Percentiles rank a stretch among this genome's conserved stretches.
Conservation (phyloP, 768 basidiomycete genomes). For the Rhizopogon roseolus region DNA sequence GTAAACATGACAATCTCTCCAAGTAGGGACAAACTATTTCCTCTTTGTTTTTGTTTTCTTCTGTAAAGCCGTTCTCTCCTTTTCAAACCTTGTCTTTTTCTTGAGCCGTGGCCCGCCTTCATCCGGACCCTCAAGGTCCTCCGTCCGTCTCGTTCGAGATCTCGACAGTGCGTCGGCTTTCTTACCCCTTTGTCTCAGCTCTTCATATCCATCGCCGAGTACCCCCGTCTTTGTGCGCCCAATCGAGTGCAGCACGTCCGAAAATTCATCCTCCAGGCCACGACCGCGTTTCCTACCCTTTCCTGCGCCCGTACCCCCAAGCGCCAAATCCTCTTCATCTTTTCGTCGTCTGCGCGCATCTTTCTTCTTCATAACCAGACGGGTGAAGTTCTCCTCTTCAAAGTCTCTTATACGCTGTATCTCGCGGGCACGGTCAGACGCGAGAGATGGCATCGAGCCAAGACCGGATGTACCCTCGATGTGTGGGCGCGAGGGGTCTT, state of each 20-base stretch:
- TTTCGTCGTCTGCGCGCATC: slow-evolving; percentile 64
- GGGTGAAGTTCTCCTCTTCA: slow-evolving; percentile 93
- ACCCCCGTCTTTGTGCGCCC: slow-evolving; percentile 38
- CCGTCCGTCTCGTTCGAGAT: slow-evolving; percentile 38
- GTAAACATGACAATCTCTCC: not conserved
- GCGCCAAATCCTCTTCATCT: slow-evolving; percentile 85
- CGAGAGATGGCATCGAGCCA: slow-evolving; percentile 52
- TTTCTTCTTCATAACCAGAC: slow-evolving; percentile 86
- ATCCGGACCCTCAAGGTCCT: slow-evolving; percentile 19
- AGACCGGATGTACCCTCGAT: slow-evolving; percentile 71
- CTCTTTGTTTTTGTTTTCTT: slow-evolving; percentile 19
- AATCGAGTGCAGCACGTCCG: slow-evolving; percentile 66
- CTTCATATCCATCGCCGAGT: slow-evolving; percentile 76
- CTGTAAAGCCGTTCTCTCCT: slow-evolving; percentile 34
- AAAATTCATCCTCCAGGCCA: slow-evolving; percentile 81
- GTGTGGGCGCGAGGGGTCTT: slow-evolving; percentile 59
- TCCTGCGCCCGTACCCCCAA: slow-evolving; percentile 67
- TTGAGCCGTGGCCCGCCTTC: slow-evolving; percentile 27
- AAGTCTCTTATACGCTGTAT: slow-evolving; percentile 79
- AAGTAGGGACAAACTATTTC: slow-evolving; percentile 8
- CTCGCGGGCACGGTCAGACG: slow-evolving; percentile 67
- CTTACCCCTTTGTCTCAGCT: slow-evolving; percentile 63
- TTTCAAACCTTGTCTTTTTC: slow-evolving; percentile 40
- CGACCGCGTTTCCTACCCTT: slow-evolving; percentile 56
- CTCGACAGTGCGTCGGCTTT: slow-evolving; percentile 58